Conservation (phyloP, 2,329 filamentous ascomycete species). For the Aschersonia sp. region DNA sequence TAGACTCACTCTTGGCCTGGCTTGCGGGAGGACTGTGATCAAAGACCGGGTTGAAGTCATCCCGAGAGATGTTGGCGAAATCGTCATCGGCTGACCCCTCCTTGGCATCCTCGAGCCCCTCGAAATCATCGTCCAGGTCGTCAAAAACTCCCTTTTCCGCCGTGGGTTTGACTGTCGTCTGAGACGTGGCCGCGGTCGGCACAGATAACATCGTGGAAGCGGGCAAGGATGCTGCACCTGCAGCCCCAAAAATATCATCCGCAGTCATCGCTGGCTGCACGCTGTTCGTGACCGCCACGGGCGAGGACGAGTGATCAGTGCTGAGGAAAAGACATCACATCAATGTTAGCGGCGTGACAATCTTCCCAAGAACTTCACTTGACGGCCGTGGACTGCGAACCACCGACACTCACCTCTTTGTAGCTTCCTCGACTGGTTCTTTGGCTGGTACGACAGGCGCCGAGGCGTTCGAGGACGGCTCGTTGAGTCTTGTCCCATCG, state of each 20-base stretch:
- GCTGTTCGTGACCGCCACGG: conserved; percentile 14
- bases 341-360: no score
- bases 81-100: conserved; percentile 69
- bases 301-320: conserved; percentile 15
- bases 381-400: neutral
- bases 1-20: conserved; percentile 37
- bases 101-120: conserved; percentile 71
- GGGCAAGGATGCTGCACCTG: conserved; percentile 6
- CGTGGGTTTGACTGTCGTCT: conserved; percentile 13
- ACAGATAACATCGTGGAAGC: conserved; percentile 13
- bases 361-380: no score
- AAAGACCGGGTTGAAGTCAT: conserved; percentile 72
- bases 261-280: conserved; percentile 16
- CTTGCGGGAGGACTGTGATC: conserved; percentile 50
- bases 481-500: conserved; percentile 1
- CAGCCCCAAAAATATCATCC: conserved; percentile 28
- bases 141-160: conserved; percentile 44
- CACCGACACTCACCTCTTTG: conserved; percentile 11
- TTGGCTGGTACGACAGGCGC: conserved; percentile 11
- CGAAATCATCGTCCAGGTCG: conserved; percentile 68
- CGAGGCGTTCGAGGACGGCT: no score
- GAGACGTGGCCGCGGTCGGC: neutral
- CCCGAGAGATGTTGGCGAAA: conserved; percentile 58
- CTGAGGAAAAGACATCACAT: conserved; percentile 5
- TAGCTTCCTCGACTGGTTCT: conserved; percentile 10